These are phyloP conservation scores for Pouteria campechiana DNA, from an alignment of 179 eudicot genomes.

Conservation along the genomic window DNA sequence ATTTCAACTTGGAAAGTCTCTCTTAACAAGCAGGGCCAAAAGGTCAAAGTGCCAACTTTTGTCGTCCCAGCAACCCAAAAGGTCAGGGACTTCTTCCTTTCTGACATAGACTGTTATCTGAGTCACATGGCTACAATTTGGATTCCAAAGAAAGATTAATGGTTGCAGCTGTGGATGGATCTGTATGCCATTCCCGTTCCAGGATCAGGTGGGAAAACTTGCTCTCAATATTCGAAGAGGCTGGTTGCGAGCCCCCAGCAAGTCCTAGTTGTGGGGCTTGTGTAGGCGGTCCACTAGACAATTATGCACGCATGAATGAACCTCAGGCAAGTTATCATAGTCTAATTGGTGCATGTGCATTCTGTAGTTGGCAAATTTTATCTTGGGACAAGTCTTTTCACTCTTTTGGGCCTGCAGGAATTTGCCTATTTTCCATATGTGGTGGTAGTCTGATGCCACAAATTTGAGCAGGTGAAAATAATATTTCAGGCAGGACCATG, in stretches of 20 bases:
- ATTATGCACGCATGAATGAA: slow-evolving; percentile 92
- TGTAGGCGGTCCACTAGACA: slow-evolving; percentile 94
- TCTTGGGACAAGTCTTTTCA: too few relatives aligned
- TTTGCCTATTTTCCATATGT: too few relatives aligned
- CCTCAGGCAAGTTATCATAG: slow-evolving; percentile 49
- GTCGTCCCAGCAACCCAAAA: slow-evolving; percentile 97
- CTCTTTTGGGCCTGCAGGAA: too few relatives aligned
- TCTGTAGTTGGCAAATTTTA: too few relatives aligned
- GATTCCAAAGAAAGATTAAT: too few relatives aligned
- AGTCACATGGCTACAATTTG: too few relatives aligned
- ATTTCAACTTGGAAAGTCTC: too few relatives aligned
- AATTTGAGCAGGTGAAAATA: too few relatives aligned
- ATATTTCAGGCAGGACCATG: too few relatives aligned
- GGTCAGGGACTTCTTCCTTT: slow-evolving; percentile 33
- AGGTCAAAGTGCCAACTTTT: slow-evolving; percentile 94
- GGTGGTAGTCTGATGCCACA: too few relatives aligned
- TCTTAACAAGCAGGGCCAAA: slow-evolving; percentile 56
- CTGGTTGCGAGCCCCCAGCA: slow-evolving; percentile 97
- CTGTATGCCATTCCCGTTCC: slow-evolving; percentile 87
- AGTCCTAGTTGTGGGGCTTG: slow-evolving; percentile 99
- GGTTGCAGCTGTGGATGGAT: slow-evolving; percentile 91
- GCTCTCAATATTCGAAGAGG: slow-evolving; percentile 98
- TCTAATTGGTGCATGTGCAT: background rate
- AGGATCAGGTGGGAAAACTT: slow-evolving; percentile 97
- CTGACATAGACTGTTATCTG: too few relatives aligned